These are phyloP conservation scores for Boletus fagicola DNA, from an alignment of 768 basidiomycete genomes.

Conservation along the genomic window DNA sequence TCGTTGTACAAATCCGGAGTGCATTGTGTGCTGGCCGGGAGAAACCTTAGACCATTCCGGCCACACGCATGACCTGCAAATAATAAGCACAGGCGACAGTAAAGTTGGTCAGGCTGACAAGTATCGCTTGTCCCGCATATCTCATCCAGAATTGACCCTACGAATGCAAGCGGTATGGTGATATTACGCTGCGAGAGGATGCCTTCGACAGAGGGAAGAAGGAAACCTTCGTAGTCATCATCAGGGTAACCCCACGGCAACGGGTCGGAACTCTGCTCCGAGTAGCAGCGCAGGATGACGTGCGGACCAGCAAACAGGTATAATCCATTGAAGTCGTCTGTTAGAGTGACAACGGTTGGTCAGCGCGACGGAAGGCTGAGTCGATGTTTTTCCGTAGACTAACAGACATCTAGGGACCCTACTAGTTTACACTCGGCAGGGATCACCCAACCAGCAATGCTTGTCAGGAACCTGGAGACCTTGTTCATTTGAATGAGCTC, in stretches of 20 bases:
- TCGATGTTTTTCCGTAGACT: not conserved
- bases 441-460: conserved; percentile 6
- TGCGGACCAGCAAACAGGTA: conserved; percentile 19
- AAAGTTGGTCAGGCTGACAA: conserved; percentile 1
- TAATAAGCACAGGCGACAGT: not conserved
- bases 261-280: conserved; percentile 12
- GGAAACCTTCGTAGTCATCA: conserved; percentile 5
- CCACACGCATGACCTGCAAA: conserved; percentile 10
- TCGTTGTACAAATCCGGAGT: conserved; percentile 15
- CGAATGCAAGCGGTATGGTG: not conserved
- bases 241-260: not conserved
- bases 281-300: conserved; percentile 15
- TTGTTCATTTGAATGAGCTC: conserved; percentile 19
- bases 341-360: not conserved
- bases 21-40: not conserved
- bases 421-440: conserved; percentile 1
- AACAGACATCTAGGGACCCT: conserved; percentile 15
- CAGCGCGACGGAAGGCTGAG: not conserved
- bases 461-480: conserved; percentile 5
- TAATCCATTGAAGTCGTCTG: conserved; percentile 15
- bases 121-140: conserved; percentile 5
- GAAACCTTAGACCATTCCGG: not conserved
- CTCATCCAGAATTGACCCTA: conserved; percentile 17
- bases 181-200: conserved; percentile 8
- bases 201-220: not conserved